Evolutionary conservation across 768 basidiomycete genomes (phyloP).

Genomic region (Suillus occidentalis): DNA sequence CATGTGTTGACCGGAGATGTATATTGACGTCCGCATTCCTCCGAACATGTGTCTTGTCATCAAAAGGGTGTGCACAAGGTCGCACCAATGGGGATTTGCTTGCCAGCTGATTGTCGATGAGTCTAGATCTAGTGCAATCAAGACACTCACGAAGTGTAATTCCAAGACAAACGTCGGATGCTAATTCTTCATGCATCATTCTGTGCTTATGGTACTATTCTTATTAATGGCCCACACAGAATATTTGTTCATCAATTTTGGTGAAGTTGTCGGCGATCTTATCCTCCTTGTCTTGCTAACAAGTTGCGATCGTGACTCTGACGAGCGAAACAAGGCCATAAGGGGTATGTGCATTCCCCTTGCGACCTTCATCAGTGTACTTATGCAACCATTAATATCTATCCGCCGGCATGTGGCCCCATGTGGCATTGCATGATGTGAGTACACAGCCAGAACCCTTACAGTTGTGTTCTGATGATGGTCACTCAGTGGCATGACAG

Average conservation of each 20-base stretch:
- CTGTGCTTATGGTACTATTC: background rate
- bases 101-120: background rate
- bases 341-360: background rate
- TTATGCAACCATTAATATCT: constrained; percentile 9
- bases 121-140: background rate
- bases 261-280: background rate
- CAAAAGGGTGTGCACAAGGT: background rate
- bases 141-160: background rate
- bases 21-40: background rate
- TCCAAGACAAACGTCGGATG: too few relatives aligned
- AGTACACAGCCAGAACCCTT: background rate
- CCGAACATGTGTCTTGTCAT: constrained; percentile 2
- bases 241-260: background rate
- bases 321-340: constrained; percentile 6
- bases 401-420: constrained; percentile 2
- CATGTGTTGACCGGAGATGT: constrained; percentile 1
- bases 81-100: background rate
- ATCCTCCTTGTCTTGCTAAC: background rate
- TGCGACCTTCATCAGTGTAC: background rate
- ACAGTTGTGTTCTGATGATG: background rate
- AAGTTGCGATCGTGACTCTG: background rate
- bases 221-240: background rate
- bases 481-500: background rate
- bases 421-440: background rate
- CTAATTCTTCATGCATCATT: background rate